A percentile compares a stretch with the other conserved stretches of the same genome.
phyloP scores from a whole-genome alignment of 306 rosid species.

The Amphicarpaea edgeworthii region DNA sequence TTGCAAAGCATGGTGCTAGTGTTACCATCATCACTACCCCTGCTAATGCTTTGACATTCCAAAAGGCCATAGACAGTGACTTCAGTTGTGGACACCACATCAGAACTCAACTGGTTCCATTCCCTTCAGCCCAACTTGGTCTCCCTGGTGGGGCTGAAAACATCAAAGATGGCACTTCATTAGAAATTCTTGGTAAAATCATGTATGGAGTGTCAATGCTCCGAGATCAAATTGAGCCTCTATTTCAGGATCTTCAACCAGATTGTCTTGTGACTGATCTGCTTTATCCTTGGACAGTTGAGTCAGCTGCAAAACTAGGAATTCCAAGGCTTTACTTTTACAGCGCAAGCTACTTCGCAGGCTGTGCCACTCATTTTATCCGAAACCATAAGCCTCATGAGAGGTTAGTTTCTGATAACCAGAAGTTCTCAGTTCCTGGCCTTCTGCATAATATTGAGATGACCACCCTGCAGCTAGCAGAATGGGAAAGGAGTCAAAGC shows the following conservation, averaged over 20 bases:
- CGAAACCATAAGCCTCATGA: constrained; percentile 46
- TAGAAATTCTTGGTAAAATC: constrained; percentile 24
- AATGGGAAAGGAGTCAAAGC: constrained; percentile 5
- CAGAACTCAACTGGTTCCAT: constrained; percentile 34
- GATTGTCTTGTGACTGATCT: constrained; percentile 46
- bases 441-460: constrained; percentile 39
- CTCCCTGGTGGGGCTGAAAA: constrained; percentile 49
- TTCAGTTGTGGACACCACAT: constrained; percentile 31
- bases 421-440: constrained; percentile 40
- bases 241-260: constrained; percentile 34
- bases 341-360: constrained; percentile 45
- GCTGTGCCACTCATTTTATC: constrained; percentile 11
- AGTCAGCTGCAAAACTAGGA: constrained; percentile 44
- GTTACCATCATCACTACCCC: constrained; percentile 46
- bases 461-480: constrained; percentile 38
- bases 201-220: constrained; percentile 30
- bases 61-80: constrained; percentile 42
- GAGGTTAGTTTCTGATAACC: constrained; percentile 24
- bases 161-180: constrained; percentile 21
- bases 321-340: constrained; percentile 48
- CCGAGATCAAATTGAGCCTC: constrained; percentile 37
- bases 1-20: constrained; percentile 47
- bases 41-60: constrained; percentile 46
- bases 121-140: constrained; percentile 46
- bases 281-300: constrained; percentile 49